Evolutionary conservation across 2,329 filamentous ascomycete genomes (phyloP), one percentile per base, ranked within the genome.

Genomic region (Penicillium polonicum): DNA sequence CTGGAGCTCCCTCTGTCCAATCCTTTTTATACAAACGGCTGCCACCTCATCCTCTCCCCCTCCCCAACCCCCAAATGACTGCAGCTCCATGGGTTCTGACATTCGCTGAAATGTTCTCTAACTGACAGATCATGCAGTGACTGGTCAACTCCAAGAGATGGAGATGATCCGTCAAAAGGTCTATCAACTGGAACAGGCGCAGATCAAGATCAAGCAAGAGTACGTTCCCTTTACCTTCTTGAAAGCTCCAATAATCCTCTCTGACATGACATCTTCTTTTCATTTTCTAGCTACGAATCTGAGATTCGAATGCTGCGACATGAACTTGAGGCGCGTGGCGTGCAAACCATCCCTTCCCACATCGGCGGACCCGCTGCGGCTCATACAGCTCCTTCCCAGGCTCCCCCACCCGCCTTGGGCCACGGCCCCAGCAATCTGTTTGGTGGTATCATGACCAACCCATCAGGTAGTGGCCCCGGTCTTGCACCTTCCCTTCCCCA

Each of bases 151-250:
- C 64, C 88, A 93, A 70, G 94, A 99, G 78, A 94, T 97, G 84
- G 91, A 96, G 73, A 85, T 96, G 70, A 91, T 99, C 49, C 85
- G 92, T 62, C 89, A 92, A 72, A 97, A 96, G 77, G 91, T 99
- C 59, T 97, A 91, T 71, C 86, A 90, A 68, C 86, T 99, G 75
- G 94, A 99, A 76, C 92, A 95, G 73, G 86, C 88, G 48, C 94
- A 97, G 71, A 83, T 93, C 69, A 86, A 85, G 52, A 86, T 97
- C 71, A 97, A 97, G 81, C 84, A 88, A 76, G 96, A 97, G 93
- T 97, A 82, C 73, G 88, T 78, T 78, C 38, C 52, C 49, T 23
- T 31, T 31, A 12, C 27, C 35, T 45, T 17, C 33, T n/a, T 25
- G 29, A 38, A 17, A 38, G 15, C 42, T 45, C 27, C 38, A 29